A percentile compares a stretch with the other conserved stretches of the same genome.
Evolutionary conservation across 2,329 filamentous ascomycete species (phyloP).

Genomic region (Beauveria rudraprayagi): DNA sequence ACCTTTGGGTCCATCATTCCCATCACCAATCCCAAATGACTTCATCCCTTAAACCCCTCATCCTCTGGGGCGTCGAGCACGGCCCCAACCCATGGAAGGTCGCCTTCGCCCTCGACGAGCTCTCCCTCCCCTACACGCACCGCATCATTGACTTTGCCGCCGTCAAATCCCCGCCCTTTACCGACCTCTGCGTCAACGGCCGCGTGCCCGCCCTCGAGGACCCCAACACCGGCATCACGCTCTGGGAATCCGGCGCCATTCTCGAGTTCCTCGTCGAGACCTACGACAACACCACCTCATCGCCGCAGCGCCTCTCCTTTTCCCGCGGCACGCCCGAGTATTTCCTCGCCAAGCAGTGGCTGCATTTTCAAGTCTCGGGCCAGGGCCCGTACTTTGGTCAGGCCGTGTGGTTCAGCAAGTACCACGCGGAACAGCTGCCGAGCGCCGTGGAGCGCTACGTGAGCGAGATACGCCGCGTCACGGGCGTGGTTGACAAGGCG

Average conservation of each 20-base stretch:
- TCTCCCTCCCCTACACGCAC: slow-evolving; percentile 15
- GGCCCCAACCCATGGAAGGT: slow-evolving; percentile 15
- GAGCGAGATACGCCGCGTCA: slow-evolving; percentile 20
- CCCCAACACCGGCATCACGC: slow-evolving; percentile 11
- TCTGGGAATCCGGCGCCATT: slow-evolving; percentile 15
- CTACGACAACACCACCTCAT: slow-evolving; percentile 9
- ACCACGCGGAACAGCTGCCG: slow-evolving; percentile 21
- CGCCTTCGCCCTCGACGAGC: slow-evolving; percentile 17
- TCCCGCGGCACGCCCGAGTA: slow-evolving; percentile 19
- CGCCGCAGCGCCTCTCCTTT: slow-evolving; percentile 15
- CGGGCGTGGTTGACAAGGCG: background rate
- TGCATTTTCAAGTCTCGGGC: slow-evolving; percentile 31
- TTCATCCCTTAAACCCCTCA: background rate
- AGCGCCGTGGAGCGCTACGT: slow-evolving; percentile 24
- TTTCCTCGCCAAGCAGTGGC: slow-evolving; percentile 26
- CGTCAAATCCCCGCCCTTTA: background rate
- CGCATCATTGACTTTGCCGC: slow-evolving; percentile 7
- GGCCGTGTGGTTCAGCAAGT: slow-evolving; percentile 24
- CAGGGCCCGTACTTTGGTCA: slow-evolving; percentile 33
- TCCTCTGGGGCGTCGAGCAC: slow-evolving; percentile 5
- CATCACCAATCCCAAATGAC: background rate
- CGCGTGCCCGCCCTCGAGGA: slow-evolving; percentile 11
- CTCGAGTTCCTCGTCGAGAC: slow-evolving; percentile 12
- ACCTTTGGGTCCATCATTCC: no score
- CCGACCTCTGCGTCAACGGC: slow-evolving; percentile 14